Base-by-base conservation (phyloP, 176 grass and related monocot species). In the Carex kokanica region DNA sequence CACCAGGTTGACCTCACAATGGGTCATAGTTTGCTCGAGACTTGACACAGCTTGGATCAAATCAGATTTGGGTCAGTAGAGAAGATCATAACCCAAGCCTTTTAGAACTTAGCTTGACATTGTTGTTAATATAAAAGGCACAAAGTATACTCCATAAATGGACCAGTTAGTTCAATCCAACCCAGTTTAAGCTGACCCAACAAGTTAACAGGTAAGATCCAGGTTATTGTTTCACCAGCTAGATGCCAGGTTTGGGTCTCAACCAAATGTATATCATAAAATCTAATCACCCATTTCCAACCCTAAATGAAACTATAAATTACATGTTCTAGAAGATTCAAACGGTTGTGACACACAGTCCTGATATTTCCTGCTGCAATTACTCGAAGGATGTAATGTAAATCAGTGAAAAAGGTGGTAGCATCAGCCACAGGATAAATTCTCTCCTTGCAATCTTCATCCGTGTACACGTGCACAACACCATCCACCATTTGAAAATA, bases 251-350 rank as follows among this genome's bases (percentile, higher is more conserved):
- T 27, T 25, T 14, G 12, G 10, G 63, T 84, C 40, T 85, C 52
- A 84, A 31, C 71, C 27, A 81, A 68, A 5, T 52, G 51, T 27
- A 53, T 23, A 24, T 27, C 43, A 15, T 25, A 14, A 75, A 75
- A 52, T 29, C 21, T n/a, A 75, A 75, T 54, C 47, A 23, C 20
- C 5, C 59, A 77, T 31, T 27, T 47, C 67, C 18, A 71, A 23
- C 47, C 23, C 23, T 53, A 53, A 77, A 77, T 31, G 6, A 29
- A 74, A 77, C 54, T 14, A 77, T 17, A 21, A 85, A 47, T 87
- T 90, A 99, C 96, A 86, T 99, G 96, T 74, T 99, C 96, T 49
- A 99, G 89, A 95, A 95, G 88, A 87, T 89, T 90, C 64, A 99
- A 84, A 57, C 96, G 91, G 60, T 93, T 90, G 78, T 99, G 96